phyloP scores from a whole-genome alignment of 2,329 filamentous ascomycete species.

The Penicillium paneum region DNA sequence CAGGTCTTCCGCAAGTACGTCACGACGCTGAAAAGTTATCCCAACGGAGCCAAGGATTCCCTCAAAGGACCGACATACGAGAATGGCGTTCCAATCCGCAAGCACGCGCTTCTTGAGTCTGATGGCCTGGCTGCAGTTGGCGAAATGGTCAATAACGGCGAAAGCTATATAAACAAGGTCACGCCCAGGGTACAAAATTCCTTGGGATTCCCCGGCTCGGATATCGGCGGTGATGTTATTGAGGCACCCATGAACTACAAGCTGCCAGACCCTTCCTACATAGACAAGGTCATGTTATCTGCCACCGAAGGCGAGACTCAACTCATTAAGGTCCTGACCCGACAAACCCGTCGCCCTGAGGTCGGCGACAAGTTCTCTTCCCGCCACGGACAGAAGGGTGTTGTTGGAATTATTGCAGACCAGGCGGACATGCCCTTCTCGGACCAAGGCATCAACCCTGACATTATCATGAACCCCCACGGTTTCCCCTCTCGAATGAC shows the following conservation, averaged over 20 bases:
- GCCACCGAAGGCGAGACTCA: slow-evolving; percentile 81
- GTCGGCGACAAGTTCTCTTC: slow-evolving; percentile 98
- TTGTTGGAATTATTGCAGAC: slow-evolving; percentile 92
- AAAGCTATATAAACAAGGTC: slow-evolving; percentile 89
- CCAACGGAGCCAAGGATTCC: slow-evolving; percentile 67
- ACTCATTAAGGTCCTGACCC: slow-evolving; percentile 88
- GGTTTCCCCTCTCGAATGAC: slow-evolving; percentile 99
- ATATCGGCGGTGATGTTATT: slow-evolving; percentile 43
- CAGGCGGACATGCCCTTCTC: slow-evolving; percentile 97
- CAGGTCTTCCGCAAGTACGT: slow-evolving; percentile 97
- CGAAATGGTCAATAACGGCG: slow-evolving; percentile 69
- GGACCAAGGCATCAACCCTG: slow-evolving; percentile 84
- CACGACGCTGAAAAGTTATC: slow-evolving; percentile 81
- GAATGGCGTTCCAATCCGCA: slow-evolving; percentile 59
- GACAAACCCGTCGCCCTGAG: slow-evolving; percentile 93
- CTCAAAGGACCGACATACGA: slow-evolving; percentile 64
- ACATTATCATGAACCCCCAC: slow-evolving; percentile 99
- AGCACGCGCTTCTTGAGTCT: slow-evolving; percentile 70
- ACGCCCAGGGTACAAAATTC: slow-evolving; percentile 74
- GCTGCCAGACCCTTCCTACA: slow-evolving; percentile 78
- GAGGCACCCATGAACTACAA: slow-evolving; percentile 63
- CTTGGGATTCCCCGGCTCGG: slow-evolving; percentile 59
- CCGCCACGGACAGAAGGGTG: slow-evolving; percentile 96
- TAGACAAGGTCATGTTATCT: slow-evolving; percentile 95
- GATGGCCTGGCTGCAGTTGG: slow-evolving; percentile 90